Base-by-base conservation (phyloP, 495 filamentous ascomycete species). In the Penicillium paradoxum region DNA sequence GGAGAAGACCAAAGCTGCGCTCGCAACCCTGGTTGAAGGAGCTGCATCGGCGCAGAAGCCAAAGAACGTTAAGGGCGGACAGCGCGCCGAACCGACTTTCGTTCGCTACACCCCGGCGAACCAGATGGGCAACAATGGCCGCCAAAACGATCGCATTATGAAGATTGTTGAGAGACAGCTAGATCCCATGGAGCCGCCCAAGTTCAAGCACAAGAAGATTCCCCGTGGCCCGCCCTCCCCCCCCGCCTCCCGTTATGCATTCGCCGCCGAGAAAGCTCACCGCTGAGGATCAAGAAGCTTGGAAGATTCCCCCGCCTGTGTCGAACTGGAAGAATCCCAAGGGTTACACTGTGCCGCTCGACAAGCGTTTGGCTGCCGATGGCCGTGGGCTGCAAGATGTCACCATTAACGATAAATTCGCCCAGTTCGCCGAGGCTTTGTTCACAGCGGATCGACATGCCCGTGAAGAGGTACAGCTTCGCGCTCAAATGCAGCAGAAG, bases 291-390 rank as follows among this genome's bases (percentile, higher is more conserved):
- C 95, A 97, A 71, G 93, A 97, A 69, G 88, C 86, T 13, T 98
- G 93, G 93, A 89, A 84, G 54, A 95, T 98, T 30, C 91, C 93
- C 1, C 92, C 93, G 0, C 87, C 95, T 0, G 87, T 99, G 2
- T 95, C 89, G 14, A 96, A 97, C 67, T 99, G 93, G 93, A 99
- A 99, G 81, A 99, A 99, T 62, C 89, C 92, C 0, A 97, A 96
- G 73, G 93, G 93, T 63, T 99, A 96, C 60, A 99, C 93, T 0
- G 90, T 99, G 2, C 90, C 93, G 3, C 73, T 99, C 19, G 95
- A 97, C 64, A 99, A 97, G 75, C 87, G 93, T 66, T 73, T 99
- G 56, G 93, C 93, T n/a, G 91, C 93, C 1, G 91, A 97, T 72
- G 93, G 93, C 2, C 82, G 95, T 61, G 89, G 89, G 7, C 71